These are phyloP conservation scores for Achaetomium macrosporum DNA, from an alignment of 2,329 filamentous ascomycete species.

Conservation along the genomic window DNA sequence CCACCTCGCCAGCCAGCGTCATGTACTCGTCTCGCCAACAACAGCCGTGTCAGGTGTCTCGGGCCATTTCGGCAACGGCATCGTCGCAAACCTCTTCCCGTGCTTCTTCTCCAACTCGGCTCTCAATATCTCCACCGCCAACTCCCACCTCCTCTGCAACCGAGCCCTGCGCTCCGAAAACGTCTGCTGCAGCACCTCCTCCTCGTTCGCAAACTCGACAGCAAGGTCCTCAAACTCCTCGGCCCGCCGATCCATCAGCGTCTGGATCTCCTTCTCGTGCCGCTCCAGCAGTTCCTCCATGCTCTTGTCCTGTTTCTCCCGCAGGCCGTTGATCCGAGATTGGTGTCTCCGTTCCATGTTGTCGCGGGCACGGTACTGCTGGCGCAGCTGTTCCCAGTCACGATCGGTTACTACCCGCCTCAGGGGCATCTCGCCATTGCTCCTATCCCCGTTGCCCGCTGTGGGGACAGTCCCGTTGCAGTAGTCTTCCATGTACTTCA, in stretches of 20 bases:
- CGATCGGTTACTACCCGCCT: conserved; percentile 55
- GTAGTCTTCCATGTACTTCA: conserved; percentile 64
- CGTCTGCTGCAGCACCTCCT: conserved; percentile 39
- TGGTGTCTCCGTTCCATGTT: conserved; percentile 54
- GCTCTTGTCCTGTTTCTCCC: conserved; percentile 57
- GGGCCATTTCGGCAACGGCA: conserved; percentile 38
- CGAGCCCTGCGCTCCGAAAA: conserved; percentile 42
- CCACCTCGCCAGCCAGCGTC: background rate
- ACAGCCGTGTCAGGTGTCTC: background rate
- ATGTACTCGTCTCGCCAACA: background rate
- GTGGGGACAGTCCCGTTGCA: conserved; percentile 44
- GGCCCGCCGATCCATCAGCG: conserved; percentile 40
- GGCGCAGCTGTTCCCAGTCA: conserved; percentile 52
- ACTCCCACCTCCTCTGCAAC: conserved; percentile 45
- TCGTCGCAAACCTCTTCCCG: conserved; percentile 37
- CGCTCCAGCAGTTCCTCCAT: conserved; percentile 53
- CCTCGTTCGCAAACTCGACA: conserved; percentile 43
- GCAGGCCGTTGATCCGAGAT: conserved; percentile 58
- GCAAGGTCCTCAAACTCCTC: conserved; percentile 46
- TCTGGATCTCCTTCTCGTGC: conserved; percentile 47
- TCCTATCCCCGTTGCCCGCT: conserved; percentile 22
- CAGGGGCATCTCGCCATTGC: conserved; percentile 34
- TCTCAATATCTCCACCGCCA: conserved; percentile 48
- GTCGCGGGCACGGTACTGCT: conserved; percentile 56
- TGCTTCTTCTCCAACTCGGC: conserved; percentile 45